Conservation (phyloP, 495 filamentous ascomycete genomes). For the Hypoxylon lenormandii region DNA sequence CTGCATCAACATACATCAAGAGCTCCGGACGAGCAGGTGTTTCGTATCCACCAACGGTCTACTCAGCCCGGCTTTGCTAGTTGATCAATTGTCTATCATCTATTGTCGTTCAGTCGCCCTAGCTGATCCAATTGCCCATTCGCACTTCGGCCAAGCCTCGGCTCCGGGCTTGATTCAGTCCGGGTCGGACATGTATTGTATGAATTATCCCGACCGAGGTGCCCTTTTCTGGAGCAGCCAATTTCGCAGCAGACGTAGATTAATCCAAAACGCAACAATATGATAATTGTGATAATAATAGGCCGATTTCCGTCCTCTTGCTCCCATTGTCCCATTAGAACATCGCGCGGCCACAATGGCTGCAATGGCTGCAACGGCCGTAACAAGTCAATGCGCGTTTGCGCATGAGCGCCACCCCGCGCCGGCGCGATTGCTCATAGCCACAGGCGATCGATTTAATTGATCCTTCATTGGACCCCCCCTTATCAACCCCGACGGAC, state of each 20-base stretch:
- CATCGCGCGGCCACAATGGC: background rate
- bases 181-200: conserved; percentile 24
- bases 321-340: background rate
- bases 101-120: background rate
- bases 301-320: background rate
- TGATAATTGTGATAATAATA: too few relatives aligned
- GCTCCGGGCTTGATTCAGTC: conserved; percentile 17
- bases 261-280: background rate
- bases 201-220: conserved; percentile 33
- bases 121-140: background rate
- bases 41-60: background rate
- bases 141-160: conserved; percentile 12
- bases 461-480: background rate
- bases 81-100: conserved; percentile 3
- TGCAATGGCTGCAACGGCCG: too few relatives aligned
- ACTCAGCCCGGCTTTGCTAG: background rate
- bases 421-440: background rate
- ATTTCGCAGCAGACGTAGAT: background rate
- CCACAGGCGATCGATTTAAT: background rate
- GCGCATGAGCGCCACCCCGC: too few relatives aligned
- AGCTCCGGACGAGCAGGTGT: conserved; percentile 10
- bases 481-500: background rate
- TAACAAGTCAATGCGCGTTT: too few relatives aligned
- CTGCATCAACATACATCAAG: too few relatives aligned
- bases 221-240: conserved; percentile 6